Percentiles rank a stretch among this genome's conserved stretches.
Evolutionary conservation across 1,284 basidiomycete genomes (phyloP).

Genomic region (Tilletia setariae): DNA sequence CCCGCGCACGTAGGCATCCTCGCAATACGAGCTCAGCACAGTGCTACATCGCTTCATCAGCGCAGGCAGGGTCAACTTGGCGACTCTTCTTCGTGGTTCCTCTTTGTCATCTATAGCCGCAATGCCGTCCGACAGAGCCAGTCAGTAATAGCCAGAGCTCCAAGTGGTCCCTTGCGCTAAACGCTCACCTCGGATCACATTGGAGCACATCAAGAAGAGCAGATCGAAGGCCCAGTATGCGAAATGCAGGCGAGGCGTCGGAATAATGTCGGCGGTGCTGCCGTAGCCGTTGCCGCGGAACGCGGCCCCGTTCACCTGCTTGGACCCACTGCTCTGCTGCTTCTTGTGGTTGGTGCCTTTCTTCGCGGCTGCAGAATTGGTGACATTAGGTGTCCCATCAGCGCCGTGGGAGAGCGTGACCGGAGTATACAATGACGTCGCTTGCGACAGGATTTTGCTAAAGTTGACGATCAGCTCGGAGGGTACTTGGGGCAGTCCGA

Average conservation of each 20-base stretch:
- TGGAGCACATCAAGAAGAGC: slow-evolving; percentile 73
- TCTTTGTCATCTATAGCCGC: slow-evolving; percentile 47
- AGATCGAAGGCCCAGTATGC: slow-evolving; percentile 92
- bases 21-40: slow-evolving; percentile 70
- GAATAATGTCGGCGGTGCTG: slow-evolving; percentile 60
- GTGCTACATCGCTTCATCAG: slow-evolving; percentile 71
- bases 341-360: slow-evolving; percentile 21
- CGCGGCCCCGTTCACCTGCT: slow-evolving; percentile 18
- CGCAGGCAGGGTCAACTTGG: slow-evolving; percentile 67
- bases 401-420: slow-evolving; percentile 37
- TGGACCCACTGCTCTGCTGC: slow-evolving; percentile 31
- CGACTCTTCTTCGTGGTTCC: slow-evolving; percentile 64
- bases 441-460: slow-evolving; percentile 70
- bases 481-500: slow-evolving; percentile 70
- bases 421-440: slow-evolving; percentile 67
- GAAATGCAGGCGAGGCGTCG: slow-evolving; percentile 73
- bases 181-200: slow-evolving; percentile 46
- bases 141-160: not conserved
- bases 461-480: slow-evolving; percentile 70
- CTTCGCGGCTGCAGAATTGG: not conserved
- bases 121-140: not conserved
- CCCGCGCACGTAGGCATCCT: slow-evolving; percentile 76
- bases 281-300: slow-evolving; percentile 58
- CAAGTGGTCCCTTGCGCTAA: slow-evolving; percentile 50
- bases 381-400: not conserved